A percentile compares a stretch with the other conserved stretches of the same genome.
Evolutionary conservation across 306 rosid species (phyloP).

Genomic region (Prunus mume): DNA sequence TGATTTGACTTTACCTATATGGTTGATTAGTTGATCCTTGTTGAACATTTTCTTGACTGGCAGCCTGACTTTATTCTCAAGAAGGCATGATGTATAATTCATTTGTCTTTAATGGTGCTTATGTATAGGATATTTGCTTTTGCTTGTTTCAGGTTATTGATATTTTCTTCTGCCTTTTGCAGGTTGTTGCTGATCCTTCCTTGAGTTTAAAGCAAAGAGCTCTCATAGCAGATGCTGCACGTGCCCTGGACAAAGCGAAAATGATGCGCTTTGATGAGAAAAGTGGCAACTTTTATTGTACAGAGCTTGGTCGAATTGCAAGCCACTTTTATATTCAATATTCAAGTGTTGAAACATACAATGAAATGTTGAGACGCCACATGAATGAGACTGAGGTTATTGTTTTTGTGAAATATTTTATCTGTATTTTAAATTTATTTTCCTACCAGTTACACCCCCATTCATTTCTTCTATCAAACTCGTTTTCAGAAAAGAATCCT

Average conservation of each 20-base stretch:
- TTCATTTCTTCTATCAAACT: background rate
- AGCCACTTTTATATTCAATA: conserved; percentile 98
- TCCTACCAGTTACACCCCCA: background rate
- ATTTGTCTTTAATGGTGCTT: conserved; percentile 1
- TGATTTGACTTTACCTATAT: background rate
- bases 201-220: conserved; percentile 84
- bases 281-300: conserved; percentile 97
- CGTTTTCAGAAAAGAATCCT: background rate
- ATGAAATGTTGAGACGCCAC: conserved; percentile 85
- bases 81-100: background rate
- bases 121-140: conserved; percentile 16
- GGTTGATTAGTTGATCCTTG: background rate
- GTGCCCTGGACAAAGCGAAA: conserved; percentile 92
- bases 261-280: conserved; percentile 99
- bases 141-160: conserved; percentile 11
- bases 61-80: background rate
- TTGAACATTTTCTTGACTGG: background rate
- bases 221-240: conserved; percentile 89
- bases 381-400: conserved; percentile 95
- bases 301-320: conserved; percentile 99
- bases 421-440: background rate
- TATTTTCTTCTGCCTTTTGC: conserved; percentile 23
- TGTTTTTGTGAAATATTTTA: conserved; percentile 22
- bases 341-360: conserved; percentile 95
- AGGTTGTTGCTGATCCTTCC: conserved; percentile 93